Base-by-base conservation (phyloP, 352 stramenopile species). In the Phytophthora brassicae region DNA sequence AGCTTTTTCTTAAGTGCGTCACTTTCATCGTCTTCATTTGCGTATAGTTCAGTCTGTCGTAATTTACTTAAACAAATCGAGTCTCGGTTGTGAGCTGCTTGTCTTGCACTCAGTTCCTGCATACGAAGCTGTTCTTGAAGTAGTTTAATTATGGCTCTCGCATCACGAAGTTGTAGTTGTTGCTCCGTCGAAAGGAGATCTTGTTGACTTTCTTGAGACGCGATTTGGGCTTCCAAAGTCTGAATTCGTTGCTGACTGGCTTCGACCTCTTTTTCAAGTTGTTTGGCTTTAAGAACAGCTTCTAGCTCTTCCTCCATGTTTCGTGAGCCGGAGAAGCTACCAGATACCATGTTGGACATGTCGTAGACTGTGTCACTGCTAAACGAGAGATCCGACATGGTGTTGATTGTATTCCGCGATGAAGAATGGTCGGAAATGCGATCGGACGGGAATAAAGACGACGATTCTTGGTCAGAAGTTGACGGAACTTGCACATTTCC, bases 251-350 rank as follows among this genome's bases (percentile, higher is more conserved):
- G 50, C 12, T 79, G 74, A 56, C 84, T 91, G 4, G 70, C 68
- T 39, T 86, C 71, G 5, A 91, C 84, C 29, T 93, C 81, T n/a
- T 79, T 79, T 57, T 93, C 84, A 2, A 90, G 68, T 38, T 89
- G 66, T 8, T 72, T 73, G 2, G 81, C 80, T 7, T 80, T 81
- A 3, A 84, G 59, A 53, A 71, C 71, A 0, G 83, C 84, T 19
- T 84, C 81, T 1, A 89, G 59, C 36, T 89, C 81, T n/a, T 90
- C 84, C 24, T 87, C 77, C 22, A 77, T 81, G 41, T 70, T 76
- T 17, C 56, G 68, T n/a, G 51, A 56, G 14, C 28, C 36, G 22
- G 47, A 73, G 19, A 57, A 72, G 29, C 49, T 72, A 13, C 58
- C 53, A 17, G 45, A 44, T 9, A 43, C 42, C 4, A 56, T 58